Conservation (phyloP, 345 rosid genomes). For the Hevea brasiliensis region DNA sequence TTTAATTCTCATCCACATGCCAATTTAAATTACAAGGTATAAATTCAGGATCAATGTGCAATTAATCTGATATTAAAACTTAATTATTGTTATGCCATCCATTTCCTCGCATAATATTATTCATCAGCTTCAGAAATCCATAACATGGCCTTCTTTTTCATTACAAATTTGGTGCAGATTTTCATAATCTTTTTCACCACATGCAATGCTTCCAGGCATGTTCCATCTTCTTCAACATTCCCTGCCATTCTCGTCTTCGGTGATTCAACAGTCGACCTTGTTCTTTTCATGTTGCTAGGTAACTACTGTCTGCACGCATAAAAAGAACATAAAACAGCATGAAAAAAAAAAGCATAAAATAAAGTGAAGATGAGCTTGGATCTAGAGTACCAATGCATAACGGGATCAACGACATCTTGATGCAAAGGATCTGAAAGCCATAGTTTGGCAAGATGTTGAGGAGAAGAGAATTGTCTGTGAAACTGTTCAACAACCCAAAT, state of each 20-base stretch:
- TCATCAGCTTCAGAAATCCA: too few relatives aligned
- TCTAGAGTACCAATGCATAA: neutral
- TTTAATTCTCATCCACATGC: too few relatives aligned
- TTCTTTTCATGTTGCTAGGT: too few relatives aligned
- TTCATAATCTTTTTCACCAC: too few relatives aligned
- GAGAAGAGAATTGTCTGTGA: slow-evolving; percentile 20
- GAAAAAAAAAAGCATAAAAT: neutral
- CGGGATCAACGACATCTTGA: slow-evolving; percentile 6
- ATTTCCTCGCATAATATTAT: too few relatives aligned
- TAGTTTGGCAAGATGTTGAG: slow-evolving; percentile 13
- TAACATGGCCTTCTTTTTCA: too few relatives aligned
- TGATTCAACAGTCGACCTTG: slow-evolving; percentile 34
- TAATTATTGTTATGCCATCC: too few relatives aligned
- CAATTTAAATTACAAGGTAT: too few relatives aligned
- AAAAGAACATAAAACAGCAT: neutral
- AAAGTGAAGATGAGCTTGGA: neutral
- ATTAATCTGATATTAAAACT: too few relatives aligned
- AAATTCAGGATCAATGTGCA: too few relatives aligned
- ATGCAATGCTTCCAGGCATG: neutral
- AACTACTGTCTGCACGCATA: too few relatives aligned
- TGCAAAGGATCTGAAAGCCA: slow-evolving; percentile 21
- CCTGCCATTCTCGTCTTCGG: slow-evolving; percentile 23
- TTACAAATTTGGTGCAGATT: too few relatives aligned
- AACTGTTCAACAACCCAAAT: slow-evolving; percentile 28
- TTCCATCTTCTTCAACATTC: neutral